Evolutionary conservation across 78 protist species (phyloP), one percentile per base, ranked within the genome.

Genomic region (Dictyostelium firmibasis): DNA sequence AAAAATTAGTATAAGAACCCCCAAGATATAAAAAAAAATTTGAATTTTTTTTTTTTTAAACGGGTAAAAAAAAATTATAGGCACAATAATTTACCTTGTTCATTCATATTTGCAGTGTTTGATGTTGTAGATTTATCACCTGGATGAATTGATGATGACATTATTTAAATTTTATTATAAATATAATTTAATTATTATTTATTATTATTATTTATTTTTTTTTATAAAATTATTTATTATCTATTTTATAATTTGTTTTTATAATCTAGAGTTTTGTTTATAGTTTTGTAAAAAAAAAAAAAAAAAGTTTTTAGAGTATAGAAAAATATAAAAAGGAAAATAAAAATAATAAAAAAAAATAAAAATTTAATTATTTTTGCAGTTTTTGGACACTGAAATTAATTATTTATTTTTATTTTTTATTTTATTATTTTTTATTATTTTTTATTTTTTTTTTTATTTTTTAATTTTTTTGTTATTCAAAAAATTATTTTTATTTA

Each of bases 51-150:
- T 64, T 83, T 16, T 60, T 13, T 14, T 25, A 62, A 31, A 82
- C 41, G 3, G 25, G 14, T n/a, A 84, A 1, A 8, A 7, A 50
- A 13, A 14, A 47, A 9, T 2, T 53, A 16, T 53, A 53, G 23
- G 33, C 4, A 27, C 25, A 11, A 50, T 60, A 1, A 27, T 35
- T 38, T 87, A 87, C 93, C 84, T 64, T 31, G 50, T 85, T 85
- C 91, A 53, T 77, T 77, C 60, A 85, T 50, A 72, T 87, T 75
- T 27, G 79, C 50, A 31, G 93, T 77, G 29, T 57, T 47, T 29
- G 93, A 57, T 31, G 70, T 57, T 53, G 93, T 23, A 41, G 27
- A 38, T 87, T 87, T 87, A 78, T 87, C 93, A 27, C 93, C 93
- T 57, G 93, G 93, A 64, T 87, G 93, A 25, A 84, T n/a, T 69